Conservation (phyloP, 169 alveolate species). For the Cryptosporidium viatorum region DNA sequence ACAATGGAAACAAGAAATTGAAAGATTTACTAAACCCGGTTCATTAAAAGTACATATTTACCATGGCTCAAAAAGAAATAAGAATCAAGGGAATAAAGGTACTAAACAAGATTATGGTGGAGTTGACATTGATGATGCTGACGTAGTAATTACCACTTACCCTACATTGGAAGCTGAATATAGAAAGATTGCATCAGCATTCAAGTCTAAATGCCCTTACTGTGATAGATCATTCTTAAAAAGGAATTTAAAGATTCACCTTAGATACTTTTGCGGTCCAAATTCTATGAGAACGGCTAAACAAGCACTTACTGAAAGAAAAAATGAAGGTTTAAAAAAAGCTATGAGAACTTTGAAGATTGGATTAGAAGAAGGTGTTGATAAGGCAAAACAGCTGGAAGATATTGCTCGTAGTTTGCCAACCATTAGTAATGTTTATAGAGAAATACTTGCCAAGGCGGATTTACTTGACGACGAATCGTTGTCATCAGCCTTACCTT, state of each 20-base stretch:
- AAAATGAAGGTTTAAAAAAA: conserved; percentile 77
- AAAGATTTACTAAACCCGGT: conserved; percentile 79
- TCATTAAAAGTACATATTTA: conserved; percentile 80
- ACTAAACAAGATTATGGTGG: conserved; percentile 77
- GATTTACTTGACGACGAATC: conserved; percentile 62
- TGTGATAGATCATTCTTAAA: conserved; percentile 88
- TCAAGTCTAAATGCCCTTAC: conserved; percentile 84
- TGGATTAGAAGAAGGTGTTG: conserved; percentile 70
- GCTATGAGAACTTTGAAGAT: conserved; percentile 84
- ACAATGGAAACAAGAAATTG: conserved; percentile 86
- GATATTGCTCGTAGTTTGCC: conserved; percentile 61
- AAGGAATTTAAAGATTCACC: conserved; percentile 85
- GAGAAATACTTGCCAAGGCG: conserved; percentile 76
- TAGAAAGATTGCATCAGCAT: conserved; percentile 78
- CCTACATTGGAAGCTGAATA: conserved; percentile 83
- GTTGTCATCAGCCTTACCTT: conserved; percentile 34
- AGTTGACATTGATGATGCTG: conserved; percentile 84
- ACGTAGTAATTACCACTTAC: conserved; percentile 85
- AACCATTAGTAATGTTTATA: conserved; percentile 48
- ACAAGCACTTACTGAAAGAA: conserved; percentile 85
- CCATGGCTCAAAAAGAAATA: conserved; percentile 80
- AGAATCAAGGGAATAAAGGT: background rate
- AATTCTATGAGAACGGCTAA: conserved; percentile 88
- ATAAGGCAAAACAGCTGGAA: conserved; percentile 48
- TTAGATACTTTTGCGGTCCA: conserved; percentile 91